Base-by-base conservation (phyloP, 805 yeast genomes). In the Wickerhamomyces bovis region DNA sequence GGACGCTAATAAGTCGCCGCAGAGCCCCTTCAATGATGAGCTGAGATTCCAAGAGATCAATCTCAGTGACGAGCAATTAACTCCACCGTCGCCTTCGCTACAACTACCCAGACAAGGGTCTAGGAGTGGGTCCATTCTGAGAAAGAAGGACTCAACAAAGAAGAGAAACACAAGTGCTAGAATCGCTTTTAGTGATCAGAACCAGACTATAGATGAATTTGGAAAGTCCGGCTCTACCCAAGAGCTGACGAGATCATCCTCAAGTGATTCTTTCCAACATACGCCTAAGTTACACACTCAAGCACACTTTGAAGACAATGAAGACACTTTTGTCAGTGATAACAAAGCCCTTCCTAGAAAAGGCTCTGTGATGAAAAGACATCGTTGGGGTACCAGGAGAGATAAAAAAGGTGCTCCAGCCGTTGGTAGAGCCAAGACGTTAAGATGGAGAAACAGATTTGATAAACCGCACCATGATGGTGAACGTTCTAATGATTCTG, bases 381-480 rank as follows among this genome's bases (percentile, higher is more conserved):
- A 83, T 55, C 75, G 96, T 66, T 88, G 95, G 96, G 97, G 97
- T 48, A 90, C 97, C 4, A 88, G 85, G 53, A 75, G 96, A 55
- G 78, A 80, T 57, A 78, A 79, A 48, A 75, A 79, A 51, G 95
- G 95, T 9, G 72, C 75, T 41, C 90, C 94, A 20, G 64, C 66
- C 40, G 67, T 78, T 13, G 74, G 75, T 8, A 69, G 90, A 53
- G 75, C 81, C 16, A 82, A 73, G 57, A 83, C 92, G 0, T 61
- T 85, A 39, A 73, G 73, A 57, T 73, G 77, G 73, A 69, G 65
- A n/a, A 62, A 61, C 43, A 48, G 55, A 36, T 44, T 39, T 36
- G 63, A 64, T 44, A 66, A 61, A 45, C 61, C 67, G 23, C 58
- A 61, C 41, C 62, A 63, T 44, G 69, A 69, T 4, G 54, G 59